phyloP scores from a whole-genome alignment of 176 grass and related monocot genomes.

The Puya raimondii region DNA sequence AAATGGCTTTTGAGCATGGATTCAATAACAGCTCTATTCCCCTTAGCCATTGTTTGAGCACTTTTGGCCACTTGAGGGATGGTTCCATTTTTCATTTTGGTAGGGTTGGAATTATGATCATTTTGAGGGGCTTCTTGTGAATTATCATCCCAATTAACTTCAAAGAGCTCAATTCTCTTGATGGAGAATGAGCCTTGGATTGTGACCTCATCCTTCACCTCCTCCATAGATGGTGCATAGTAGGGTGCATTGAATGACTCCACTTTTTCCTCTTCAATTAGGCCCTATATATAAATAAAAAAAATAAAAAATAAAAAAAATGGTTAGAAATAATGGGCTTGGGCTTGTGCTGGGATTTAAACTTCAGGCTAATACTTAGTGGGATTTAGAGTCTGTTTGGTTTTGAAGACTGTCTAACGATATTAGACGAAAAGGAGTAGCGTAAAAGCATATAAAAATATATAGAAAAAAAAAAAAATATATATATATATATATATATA shows the following conservation, averaged over 20 bases:
- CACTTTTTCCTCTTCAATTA: conserved; percentile 34
- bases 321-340: too few species aligned
- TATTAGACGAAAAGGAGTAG: too few species aligned
- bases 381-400: too few species aligned
- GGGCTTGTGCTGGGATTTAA: too few species aligned
- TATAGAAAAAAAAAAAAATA: too few species aligned
- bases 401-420: too few species aligned
- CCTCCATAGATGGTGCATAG: conserved; percentile 38
- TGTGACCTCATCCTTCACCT: conserved; percentile 26
- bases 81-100: neutral
- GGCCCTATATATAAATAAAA: conserved; percentile 7
- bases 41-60: conserved; percentile 14
- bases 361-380: too few species aligned
- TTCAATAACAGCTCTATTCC: conserved; percentile 30
- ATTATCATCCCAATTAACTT: conserved; percentile 18
- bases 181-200: conserved; percentile 41
- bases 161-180: conserved; percentile 29
- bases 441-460: too few species aligned
- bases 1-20: conserved; percentile 48
- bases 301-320: neutral
- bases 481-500: too few species aligned
- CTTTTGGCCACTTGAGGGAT: too few species aligned
- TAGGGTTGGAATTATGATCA: neutral
- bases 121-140: neutral
- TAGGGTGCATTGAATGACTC: conserved; percentile 39